Evolutionary conservation across 257 asterid species (phyloP), one percentile per base, ranked within the genome.

Genomic region (Penstemon eatonii): DNA sequence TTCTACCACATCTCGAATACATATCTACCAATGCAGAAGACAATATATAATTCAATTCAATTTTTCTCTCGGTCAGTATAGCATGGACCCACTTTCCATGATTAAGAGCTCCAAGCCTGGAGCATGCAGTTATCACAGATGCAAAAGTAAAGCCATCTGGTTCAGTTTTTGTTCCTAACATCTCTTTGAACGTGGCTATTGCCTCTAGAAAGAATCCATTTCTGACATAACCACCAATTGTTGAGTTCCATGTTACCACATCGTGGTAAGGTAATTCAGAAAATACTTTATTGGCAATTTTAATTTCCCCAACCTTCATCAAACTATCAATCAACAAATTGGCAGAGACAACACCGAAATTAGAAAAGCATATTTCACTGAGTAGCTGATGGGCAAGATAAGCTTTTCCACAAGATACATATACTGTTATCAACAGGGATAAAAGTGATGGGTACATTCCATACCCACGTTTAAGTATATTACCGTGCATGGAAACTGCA

Each of bases 1-100:
- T 84, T 69, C 82, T 79, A 45, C 97, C 97, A 78, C 97, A 91
- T 80, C 87, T 86, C 3, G 96, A 79, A 72, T 86, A 91, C 93
- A 91, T 83, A 79, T 91, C 93, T 36, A 91, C 74, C 4, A 91
- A 64, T 11, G 95, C 97, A 79, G 97, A 83, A 55, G 87, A 81
- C 60, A 88, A 70, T 45, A 88, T 88, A 71, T 78, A 79, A 76
- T 88, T 91, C 38, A 85, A 75, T 62, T 82, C 76, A 62, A 83
- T 65, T 56, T 66, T 78, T 78, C 73, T 85, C 82, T 83, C 89
- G 6, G 55, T 76, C 88, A 91, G 75, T 64, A 85, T 58, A 77
- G 60, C 63, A 51, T 88, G 97, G 50, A 86, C 83, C 92, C 92
- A 82, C 75, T 79, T 84, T 71, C 91, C 97, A 55, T 84, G 87